phyloP scores from a whole-genome alignment of 2,329 filamentous ascomycete species.

The Cercospora beticola region DNA sequence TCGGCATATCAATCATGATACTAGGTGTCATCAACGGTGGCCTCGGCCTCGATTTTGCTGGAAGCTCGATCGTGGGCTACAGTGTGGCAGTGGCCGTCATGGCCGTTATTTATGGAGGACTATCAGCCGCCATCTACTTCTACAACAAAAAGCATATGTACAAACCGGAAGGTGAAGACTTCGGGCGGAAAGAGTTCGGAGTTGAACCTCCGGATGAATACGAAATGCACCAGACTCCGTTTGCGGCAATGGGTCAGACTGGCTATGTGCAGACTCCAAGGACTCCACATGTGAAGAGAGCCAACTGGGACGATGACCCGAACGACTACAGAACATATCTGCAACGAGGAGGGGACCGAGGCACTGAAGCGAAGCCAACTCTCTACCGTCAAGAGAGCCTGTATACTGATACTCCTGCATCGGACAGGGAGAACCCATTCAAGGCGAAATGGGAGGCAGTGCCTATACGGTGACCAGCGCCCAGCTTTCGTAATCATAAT shows the following conservation, averaged over 20 bases:
- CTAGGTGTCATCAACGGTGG: constrained; percentile 59
- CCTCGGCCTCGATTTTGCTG: constrained; percentile 59
- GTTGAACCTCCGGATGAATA: constrained; percentile 20
- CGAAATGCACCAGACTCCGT: constrained; percentile 24
- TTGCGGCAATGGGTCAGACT: constrained; percentile 19
- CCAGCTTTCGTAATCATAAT: not conserved
- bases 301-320: constrained; percentile 16
- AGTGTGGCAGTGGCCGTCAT: constrained; percentile 25
- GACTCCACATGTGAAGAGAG: constrained; percentile 18
- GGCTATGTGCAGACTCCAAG: constrained; percentile 26
- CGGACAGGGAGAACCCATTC: constrained; percentile 24
- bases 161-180: constrained; percentile 24
- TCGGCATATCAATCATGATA: constrained; percentile 56
- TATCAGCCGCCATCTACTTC: constrained; percentile 17
- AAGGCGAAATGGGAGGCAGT: constrained; percentile 27
- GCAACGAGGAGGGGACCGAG: constrained; percentile 9
- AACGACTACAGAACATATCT: constrained; percentile 20
- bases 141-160: constrained; percentile 24
- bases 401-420: constrained; percentile 26
- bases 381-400: constrained; percentile 14
- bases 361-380: not conserved
- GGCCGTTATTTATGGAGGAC: constrained; percentile 21
- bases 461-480: constrained; percentile 12
- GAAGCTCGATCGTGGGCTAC: constrained; percentile 39
- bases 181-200: constrained; percentile 13